Evolutionary conservation across 495 filamentous ascomycete species (phyloP).

Genomic region (Penicillium antarcticum): DNA sequence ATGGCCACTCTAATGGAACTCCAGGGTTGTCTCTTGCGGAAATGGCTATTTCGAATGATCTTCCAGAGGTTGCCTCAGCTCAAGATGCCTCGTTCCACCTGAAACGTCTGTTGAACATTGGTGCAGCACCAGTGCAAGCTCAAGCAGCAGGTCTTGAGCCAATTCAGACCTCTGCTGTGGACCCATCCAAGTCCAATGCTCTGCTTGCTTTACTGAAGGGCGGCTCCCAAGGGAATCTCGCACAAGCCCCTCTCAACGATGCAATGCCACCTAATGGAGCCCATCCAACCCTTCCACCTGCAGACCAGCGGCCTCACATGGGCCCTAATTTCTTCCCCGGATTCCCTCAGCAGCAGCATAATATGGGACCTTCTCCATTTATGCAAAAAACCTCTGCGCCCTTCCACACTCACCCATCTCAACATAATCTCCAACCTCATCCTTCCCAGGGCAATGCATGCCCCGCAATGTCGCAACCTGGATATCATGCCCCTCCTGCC

Average conservation of each 20-base stretch:
- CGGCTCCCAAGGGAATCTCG: conserved; percentile 36
- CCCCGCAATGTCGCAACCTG: conserved; percentile 8
- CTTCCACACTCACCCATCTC: conserved; percentile 11
- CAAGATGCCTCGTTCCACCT: conserved; percentile 60
- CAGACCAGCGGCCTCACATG: conserved; percentile 45
- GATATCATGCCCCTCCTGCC: conserved; percentile 11
- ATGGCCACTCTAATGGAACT: conserved; percentile 10
- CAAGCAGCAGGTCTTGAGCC: conserved; percentile 6
- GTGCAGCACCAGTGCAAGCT: conserved; percentile 27
- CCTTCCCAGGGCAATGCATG: conserved; percentile 8
- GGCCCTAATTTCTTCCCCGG: conserved; percentile 35
- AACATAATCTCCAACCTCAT: conserved; percentile 8
- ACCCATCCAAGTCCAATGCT: conserved; percentile 44
- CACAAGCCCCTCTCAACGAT: conserved; percentile 35
- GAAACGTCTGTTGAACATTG: conserved; percentile 61
- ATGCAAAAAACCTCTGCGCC: conserved; percentile 24
- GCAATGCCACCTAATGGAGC: conserved; percentile 34
- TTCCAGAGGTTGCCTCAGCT: conserved; percentile 35
- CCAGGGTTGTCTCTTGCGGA: conserved; percentile 13
- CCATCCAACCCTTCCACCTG: conserved; percentile 13
- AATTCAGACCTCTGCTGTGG: conserved; percentile 12
- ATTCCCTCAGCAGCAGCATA: conserved; percentile 31
- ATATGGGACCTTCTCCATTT: conserved; percentile 17
- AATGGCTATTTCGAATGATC: conserved; percentile 33
- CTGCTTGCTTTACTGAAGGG: conserved; percentile 57